A percentile compares a stretch with the other conserved stretches of the same genome.
Conservation (phyloP, 495 filamentous ascomycete genomes). For the Thermothielavioides terrestris region DNA sequence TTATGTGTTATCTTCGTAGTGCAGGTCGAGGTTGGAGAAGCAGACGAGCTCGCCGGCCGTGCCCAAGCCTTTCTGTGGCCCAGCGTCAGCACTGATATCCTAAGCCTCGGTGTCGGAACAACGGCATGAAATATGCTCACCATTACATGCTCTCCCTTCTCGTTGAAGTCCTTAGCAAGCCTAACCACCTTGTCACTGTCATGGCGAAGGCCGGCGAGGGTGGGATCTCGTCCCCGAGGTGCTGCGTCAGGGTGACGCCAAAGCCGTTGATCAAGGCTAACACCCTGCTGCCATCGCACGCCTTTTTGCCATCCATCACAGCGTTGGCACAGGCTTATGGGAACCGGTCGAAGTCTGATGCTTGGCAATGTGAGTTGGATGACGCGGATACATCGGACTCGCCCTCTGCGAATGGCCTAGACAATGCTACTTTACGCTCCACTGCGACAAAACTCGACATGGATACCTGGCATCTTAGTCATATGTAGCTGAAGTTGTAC, state of each 20-base stretch:
- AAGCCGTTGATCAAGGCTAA: conserved; percentile 37
- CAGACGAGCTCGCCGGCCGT: conserved; percentile 13
- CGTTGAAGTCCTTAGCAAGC: neutral
- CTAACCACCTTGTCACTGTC: conserved; percentile 28
- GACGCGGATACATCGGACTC: too few relatives aligned
- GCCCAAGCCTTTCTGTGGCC: conserved; percentile 11
- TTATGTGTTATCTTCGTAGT: conserved; percentile 31
- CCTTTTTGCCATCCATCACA: conserved; percentile 15
- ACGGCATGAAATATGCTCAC: too few relatives aligned
- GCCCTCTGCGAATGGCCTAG: too few relatives aligned
- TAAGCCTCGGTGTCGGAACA: too few relatives aligned
- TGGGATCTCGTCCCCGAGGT: conserved; percentile 39
- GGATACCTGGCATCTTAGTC: too few relatives aligned
- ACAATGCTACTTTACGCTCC: too few relatives aligned
- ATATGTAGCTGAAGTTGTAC: too few relatives aligned
- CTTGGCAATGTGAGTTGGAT: too few relatives aligned
- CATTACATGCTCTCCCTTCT: conserved; percentile 25
- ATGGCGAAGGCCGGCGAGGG: conserved; percentile 21
- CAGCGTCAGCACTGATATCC: neutral
- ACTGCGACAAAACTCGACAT: too few relatives aligned
- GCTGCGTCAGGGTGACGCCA: conserved; percentile 25
- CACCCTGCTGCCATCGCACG: conserved; percentile 29
- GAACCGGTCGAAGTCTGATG: too few relatives aligned
- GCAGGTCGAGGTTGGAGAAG: conserved; percentile 37
- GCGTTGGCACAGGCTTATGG: conserved; percentile 28